Evolutionary conservation across 768 basidiomycete species (phyloP).

Genomic region (Serendipita sp.): DNA sequence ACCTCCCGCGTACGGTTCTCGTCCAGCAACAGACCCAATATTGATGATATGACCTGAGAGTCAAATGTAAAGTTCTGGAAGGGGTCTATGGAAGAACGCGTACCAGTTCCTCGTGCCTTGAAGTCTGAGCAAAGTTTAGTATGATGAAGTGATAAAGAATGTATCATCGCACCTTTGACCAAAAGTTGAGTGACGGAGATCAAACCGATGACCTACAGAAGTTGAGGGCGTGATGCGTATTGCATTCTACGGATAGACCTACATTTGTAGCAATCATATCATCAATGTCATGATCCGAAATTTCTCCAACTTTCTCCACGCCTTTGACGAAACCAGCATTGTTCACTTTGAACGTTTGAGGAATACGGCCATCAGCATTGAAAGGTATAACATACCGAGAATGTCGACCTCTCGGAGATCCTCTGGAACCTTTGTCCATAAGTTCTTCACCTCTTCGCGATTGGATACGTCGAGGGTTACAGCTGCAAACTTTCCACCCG

Average conservation of each 20-base stretch:
- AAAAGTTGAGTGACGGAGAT: conserved; percentile 69
- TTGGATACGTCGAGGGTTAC: conserved; percentile 71
- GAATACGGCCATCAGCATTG: background rate
- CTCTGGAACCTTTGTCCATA: conserved; percentile 56
- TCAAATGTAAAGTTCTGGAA: background rate
- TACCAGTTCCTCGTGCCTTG: conserved; percentile 41
- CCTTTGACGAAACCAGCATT: conserved; percentile 88
- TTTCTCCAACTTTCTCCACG: conserved; percentile 69
- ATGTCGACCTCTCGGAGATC: conserved; percentile 65
- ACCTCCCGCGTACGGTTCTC: conserved; percentile 79
- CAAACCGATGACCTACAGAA: conserved; percentile 56
- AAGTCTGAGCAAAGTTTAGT: conserved; percentile 35
- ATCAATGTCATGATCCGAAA: conserved; percentile 62
- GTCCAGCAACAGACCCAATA: conserved; percentile 81
- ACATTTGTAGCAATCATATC: conserved; percentile 57
- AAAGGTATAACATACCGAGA: conserved; percentile 37
- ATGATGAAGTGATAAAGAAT: background rate
- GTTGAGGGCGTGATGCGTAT: conserved; percentile 15
- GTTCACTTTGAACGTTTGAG: conserved; percentile 27
- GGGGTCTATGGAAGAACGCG: conserved; percentile 5
- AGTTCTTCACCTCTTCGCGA: conserved; percentile 45
- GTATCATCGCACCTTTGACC: conserved; percentile 30
- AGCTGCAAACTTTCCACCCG: conserved; percentile 62
- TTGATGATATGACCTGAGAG: conserved; percentile 79
- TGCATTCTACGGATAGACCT: conserved; percentile 17